Conservation (phyloP, 106 monocot genomes). For the Acanthochlamys bracteata region DNA sequence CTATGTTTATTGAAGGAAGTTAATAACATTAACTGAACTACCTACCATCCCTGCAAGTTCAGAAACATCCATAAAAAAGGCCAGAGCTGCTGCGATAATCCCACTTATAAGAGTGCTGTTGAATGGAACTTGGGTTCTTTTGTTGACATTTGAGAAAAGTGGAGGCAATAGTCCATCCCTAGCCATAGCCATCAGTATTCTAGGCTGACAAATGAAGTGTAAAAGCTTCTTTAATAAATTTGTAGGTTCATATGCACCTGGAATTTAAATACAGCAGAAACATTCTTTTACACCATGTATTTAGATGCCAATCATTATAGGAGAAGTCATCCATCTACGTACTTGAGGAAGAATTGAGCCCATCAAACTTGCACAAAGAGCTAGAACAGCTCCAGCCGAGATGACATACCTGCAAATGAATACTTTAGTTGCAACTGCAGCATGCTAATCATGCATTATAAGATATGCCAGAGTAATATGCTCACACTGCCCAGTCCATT, state of each 20-base stretch:
- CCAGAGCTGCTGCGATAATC: conserved; percentile 49
- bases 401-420: conserved; percentile 59
- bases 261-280: too few species aligned
- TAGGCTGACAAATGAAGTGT: conserved; percentile 44
- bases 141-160: conserved; percentile 75
- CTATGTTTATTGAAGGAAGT: too few species aligned
- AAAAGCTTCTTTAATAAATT: too few species aligned
- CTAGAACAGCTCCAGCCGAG: conserved; percentile 77
- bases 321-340: not conserved
- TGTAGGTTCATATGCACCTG: too few species aligned
- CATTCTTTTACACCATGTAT: too few species aligned
- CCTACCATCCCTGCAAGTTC: conserved; percentile 95
- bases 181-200: conserved; percentile 98
- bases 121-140: conserved; percentile 79
- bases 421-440: too few species aligned
- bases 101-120: conserved; percentile 86
- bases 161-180: conserved; percentile 89
- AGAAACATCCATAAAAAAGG: conserved; percentile 97
- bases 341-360: conserved; percentile 99
- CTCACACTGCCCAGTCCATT: conserved; percentile 87
- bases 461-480: not conserved
- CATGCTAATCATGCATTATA: not conserved
- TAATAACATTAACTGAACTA: not conserved
- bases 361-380: conserved; percentile 92
- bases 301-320: too few species aligned